Conservation (phyloP, 1,139 yeast genomes). For the Ogataea hybrid region DNA sequence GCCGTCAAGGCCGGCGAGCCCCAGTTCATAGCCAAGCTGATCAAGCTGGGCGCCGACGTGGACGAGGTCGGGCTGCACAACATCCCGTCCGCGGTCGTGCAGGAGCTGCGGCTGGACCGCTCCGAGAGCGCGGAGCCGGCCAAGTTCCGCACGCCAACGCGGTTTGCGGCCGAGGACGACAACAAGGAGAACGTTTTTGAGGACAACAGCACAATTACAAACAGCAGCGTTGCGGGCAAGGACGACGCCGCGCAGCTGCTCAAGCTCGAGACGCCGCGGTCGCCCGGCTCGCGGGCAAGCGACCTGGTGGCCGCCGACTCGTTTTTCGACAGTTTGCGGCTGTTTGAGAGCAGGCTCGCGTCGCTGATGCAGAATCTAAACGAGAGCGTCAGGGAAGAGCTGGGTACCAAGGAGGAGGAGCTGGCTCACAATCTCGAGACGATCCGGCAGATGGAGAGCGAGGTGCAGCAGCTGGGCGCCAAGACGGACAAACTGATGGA, state of each 20-base stretch:
- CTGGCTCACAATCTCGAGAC: conserved; percentile 29
- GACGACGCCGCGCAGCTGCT: conserved; percentile 16
- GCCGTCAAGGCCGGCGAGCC: too few species aligned
- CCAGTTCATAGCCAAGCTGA: too few species aligned
- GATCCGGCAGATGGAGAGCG: conserved; percentile 22
- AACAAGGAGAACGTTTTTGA: conserved; percentile 30
- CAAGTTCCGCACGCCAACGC: neutral
- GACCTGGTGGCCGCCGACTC: too few species aligned
- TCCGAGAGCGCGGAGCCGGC: neutral
- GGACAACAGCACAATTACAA: conserved; percentile 11
- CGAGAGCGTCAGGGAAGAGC: conserved; percentile 40
- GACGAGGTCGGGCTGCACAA: too few species aligned
- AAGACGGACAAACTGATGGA: conserved; percentile 20
- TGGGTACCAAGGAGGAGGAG: conserved; percentile 39
- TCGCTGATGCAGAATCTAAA: conserved; percentile 47
- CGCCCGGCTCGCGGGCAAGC: too few species aligned
- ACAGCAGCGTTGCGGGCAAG: conserved; percentile 3
- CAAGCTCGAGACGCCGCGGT: conserved; percentile 6
- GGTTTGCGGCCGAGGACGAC: conserved; percentile 15
- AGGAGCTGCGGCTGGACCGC: conserved; percentile 7
- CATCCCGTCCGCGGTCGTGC: too few species aligned
- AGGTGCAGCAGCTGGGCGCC: conserved; percentile 18
- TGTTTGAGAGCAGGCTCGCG: conserved; percentile 20
- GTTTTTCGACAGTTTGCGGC: conserved; percentile 16
- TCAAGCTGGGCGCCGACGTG: too few species aligned